Base-by-base conservation (phyloP, 257 asterid species). In the Gentiana macrophylla region DNA sequence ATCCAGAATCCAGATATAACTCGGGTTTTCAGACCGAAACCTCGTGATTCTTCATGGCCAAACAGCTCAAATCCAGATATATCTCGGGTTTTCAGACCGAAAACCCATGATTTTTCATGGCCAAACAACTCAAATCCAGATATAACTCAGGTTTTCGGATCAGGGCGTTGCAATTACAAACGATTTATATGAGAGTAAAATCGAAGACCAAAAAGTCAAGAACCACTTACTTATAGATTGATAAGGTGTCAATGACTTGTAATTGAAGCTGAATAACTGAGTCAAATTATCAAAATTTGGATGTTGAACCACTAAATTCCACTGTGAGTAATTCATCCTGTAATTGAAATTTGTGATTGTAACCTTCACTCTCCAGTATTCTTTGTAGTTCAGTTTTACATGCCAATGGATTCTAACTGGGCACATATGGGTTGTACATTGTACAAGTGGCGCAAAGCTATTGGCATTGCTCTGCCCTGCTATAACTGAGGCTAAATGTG, bases 401-500 rank as follows among this genome's bases (percentile, higher is more conserved):
- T 86, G 95, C 95, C 95, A 86, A 55, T 83, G 95, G 2, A 86
- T 79, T 1, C 89, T 80, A 56, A 86, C 75, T 1, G 93, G 95
- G 52, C 95, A 86, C 93, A 86, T 86, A 53, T 86, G 93, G 48
- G 67, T 77, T 1, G 89, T 86, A 70, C 89, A 86, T 60, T 83
- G 93, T 4, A 86, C 70, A 8, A 78, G 67, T 12, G 89, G 86
- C 0, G 59, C 60, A 45, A 78, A 72, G 67, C 64, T 69, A 62
- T 75, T 38, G 0, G 88, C 73, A 62, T 78, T 61, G 34, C 70
- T 63, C 84, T 15, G 24, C 24, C 24, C 24, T 15, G 24, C 24
- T 15, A 86, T 86, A 68, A 81, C 91, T 37, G 95, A 79, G 52
- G 84, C 88, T 53, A 83, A 64, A 70, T 83, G 75, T 10, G 94